These are phyloP conservation scores for Backusella sp. DNA, from an alignment of 192 early-diverging fungal species.

Conservation along the genomic window DNA sequence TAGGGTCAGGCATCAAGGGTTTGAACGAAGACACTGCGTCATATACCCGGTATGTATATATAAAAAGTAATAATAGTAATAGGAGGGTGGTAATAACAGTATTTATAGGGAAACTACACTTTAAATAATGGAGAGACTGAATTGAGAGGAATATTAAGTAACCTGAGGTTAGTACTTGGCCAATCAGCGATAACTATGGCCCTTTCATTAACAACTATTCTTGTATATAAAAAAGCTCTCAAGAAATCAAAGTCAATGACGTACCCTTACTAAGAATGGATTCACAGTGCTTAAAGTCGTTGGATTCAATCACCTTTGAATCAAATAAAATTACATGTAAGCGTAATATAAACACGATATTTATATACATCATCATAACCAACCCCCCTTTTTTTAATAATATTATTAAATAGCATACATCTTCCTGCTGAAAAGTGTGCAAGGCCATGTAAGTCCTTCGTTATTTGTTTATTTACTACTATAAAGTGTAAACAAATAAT, in stretches of 20 bases:
- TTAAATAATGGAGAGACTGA: not conserved
- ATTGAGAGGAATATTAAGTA: not conserved
- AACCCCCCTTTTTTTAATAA: not conserved
- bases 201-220: not conserved
- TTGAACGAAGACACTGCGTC: not conserved
- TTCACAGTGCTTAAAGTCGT: not conserved
- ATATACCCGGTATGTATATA: not conserved
- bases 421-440: not conserved
- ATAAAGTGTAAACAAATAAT: not conserved
- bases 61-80: not conserved
- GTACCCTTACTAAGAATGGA: not conserved
- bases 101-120: not conserved
- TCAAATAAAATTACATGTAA: not conserved
- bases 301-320: not conserved
- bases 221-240: not conserved
- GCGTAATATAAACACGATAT: not conserved
- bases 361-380: no score
- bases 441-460: not conserved
- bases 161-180: not conserved
- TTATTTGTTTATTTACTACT: not conserved
- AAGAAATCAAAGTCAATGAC: not conserved
- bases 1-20: not conserved
- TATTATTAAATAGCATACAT: not conserved
- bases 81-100: not conserved
- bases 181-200: not conserved